These are phyloP conservation scores for Parafenestella ontariensis DNA, from an alignment of 2,329 filamentous ascomycete species.

Conservation along the genomic window DNA sequence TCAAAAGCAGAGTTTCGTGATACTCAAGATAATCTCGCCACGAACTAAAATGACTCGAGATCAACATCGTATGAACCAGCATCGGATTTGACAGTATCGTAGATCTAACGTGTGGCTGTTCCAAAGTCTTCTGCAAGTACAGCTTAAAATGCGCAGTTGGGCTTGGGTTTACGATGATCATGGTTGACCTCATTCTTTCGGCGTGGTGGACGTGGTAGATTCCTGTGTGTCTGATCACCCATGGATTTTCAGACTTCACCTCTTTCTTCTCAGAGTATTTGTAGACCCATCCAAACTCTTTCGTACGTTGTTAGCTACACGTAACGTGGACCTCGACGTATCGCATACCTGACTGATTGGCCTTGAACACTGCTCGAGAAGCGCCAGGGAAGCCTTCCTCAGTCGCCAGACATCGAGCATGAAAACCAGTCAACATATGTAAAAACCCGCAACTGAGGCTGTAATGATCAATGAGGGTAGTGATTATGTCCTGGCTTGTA, in stretches of 20 bases:
- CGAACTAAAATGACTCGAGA: conserved; percentile 2
- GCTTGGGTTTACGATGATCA: conserved; percentile 3
- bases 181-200: background rate
- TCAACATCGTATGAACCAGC: conserved; percentile 5
- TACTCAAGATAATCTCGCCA: conserved; percentile 3
- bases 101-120: background rate
- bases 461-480: background rate
- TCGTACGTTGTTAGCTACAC: too few relatives aligned
- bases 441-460: background rate
- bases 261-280: conserved; percentile 9
- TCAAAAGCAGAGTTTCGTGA: background rate
- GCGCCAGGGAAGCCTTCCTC: conserved; percentile 2
- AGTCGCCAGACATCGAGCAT: background rate
- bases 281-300: conserved; percentile 4
- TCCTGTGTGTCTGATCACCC: conserved; percentile 7
- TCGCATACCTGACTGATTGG: background rate
- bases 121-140: background rate
- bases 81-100: background rate
- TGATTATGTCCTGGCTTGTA: background rate
- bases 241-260: conserved; percentile 5
- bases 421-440: background rate
- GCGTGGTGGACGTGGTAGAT: conserved; percentile 2
- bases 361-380: background rate
- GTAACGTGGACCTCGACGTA: background rate
- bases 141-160: background rate